A percentile compares a stretch with the other conserved stretches of the same genome.
Conservation (phyloP, 73 alveolate genomes). For the Stentor roeselii region DNA sequence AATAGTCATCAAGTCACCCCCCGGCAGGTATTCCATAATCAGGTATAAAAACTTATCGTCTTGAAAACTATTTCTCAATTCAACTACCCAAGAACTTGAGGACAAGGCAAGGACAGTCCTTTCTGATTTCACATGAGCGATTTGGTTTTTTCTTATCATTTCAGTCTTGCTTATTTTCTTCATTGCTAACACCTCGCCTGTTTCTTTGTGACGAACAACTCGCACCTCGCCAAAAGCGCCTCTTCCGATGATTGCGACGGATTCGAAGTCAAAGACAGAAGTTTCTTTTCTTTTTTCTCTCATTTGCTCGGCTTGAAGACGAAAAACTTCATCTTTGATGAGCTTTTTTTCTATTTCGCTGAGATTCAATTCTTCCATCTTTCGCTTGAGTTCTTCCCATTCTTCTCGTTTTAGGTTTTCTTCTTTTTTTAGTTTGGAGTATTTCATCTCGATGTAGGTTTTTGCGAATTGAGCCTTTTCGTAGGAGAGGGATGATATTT, state of each 20-base stretch:
- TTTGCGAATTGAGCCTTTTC: too few species aligned
- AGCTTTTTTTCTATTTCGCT: neutral
- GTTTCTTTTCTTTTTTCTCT: neutral
- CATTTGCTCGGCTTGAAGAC: neutral
- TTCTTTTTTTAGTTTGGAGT: neutral
- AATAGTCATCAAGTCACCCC: conserved; percentile 74
- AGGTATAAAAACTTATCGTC: conserved; percentile 53
- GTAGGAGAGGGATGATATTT: too few species aligned
- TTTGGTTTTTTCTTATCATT: conserved; percentile 63
- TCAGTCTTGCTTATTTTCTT: conserved; percentile 67
- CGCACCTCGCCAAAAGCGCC: conserved; percentile 90
- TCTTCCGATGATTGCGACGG: conserved; percentile 66
- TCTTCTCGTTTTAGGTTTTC: neutral
- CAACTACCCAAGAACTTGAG: conserved; percentile 53
- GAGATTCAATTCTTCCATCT: neutral
- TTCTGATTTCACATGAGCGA: conserved; percentile 71
- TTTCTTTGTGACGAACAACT: conserved; percentile 44
- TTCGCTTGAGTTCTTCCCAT: neutral
- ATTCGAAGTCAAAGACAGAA: conserved; percentile 53
- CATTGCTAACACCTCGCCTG: conserved; percentile 47
- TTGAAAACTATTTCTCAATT: conserved; percentile 43
- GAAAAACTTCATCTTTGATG: neutral
- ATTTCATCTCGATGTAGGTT: neutral
- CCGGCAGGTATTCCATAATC: conserved; percentile 57
- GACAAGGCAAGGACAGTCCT: conserved; percentile 71